Percentiles rank a stretch among this genome's conserved stretches.
These are phyloP conservation scores for Hevea brasiliensis DNA, from an alignment of 345 rosid species.

Conservation along the genomic window DNA sequence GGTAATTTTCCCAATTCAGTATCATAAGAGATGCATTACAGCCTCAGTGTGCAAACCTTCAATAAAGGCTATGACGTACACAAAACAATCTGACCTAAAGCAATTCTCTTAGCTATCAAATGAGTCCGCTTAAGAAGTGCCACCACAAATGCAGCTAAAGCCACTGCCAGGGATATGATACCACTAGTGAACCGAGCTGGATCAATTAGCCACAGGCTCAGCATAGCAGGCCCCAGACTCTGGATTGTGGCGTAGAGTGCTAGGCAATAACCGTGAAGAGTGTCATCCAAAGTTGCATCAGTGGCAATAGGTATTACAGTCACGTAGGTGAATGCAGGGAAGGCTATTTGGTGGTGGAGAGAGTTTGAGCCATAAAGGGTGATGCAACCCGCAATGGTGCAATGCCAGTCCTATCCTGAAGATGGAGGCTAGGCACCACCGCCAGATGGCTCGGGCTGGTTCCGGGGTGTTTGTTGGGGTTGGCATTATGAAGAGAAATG, in stretches of 20 bases:
- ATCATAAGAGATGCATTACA: constrained; percentile 70
- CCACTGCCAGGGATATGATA: constrained; percentile 62
- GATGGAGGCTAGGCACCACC: constrained; percentile 61
- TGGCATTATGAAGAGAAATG: constrained; percentile 31
- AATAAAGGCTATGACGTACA: constrained; percentile 59
- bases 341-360: constrained; percentile 44
- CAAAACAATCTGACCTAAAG: constrained; percentile 77
- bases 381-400: constrained; percentile 60
- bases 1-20: constrained; percentile 56
- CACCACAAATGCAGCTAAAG: constrained; percentile 58
- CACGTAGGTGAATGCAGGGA: constrained; percentile 86
- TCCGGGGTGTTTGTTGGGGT: not conserved
- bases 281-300: constrained; percentile 77
- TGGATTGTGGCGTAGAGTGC: constrained; percentile 75
- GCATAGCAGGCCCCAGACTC: constrained; percentile 65
- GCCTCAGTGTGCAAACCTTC: constrained; percentile 53
- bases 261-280: constrained; percentile 68
- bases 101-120: constrained; percentile 66
- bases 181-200: constrained; percentile 53
- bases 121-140: constrained; percentile 58
- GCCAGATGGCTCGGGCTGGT: constrained; percentile 59
- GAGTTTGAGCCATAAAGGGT: constrained; percentile 68
- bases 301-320: constrained; percentile 55
- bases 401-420: constrained; percentile 75
- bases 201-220: constrained; percentile 61